Evolutionary conservation across 495 filamentous ascomycete genomes (phyloP), one percentile per base, ranked within the genome.

Genomic region (Penicillium salamii): DNA sequence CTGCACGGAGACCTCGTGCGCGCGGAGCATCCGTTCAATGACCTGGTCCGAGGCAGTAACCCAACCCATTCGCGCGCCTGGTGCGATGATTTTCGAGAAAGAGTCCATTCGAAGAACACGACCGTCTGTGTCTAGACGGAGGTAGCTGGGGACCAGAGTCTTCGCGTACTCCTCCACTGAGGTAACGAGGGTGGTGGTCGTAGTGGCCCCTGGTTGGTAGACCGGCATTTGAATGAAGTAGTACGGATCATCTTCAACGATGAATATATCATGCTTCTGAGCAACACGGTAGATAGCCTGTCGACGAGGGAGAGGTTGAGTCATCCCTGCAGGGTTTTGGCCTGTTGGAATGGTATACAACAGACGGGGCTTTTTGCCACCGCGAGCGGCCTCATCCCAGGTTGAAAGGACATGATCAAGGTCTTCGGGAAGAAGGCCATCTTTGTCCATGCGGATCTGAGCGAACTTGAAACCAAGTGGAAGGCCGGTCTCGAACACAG

Each of bases 221-320:
- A 5, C 2, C 6, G 13, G 2, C 37, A 49, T 37, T 20, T 33
- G 50, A 5, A 60, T 28, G 29, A 53, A 60, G 31, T 45, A 79
- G 49, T 91, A 91, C 17, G 88, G 88, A 55, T 92, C 88, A 59
- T 92, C 88, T 67, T 92, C 88, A 42, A 92, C 58, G 61, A 92
- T 86, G 55, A 78, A 79, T 21, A 92, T 49, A 58, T 91, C 87
- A 60, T 89, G 83, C 63, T 83, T 78, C 58, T 81, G 77, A 38
- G 78, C 79, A 14, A 92, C 75, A 0, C 58, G 67, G 70, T 91
- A 90, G 35, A 92, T 74, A 17, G 71, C 78, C 34, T 69, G 51
- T 14, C 87, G 61, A 29, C 88, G 74, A 62, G 68, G 53, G 38
- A 52, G 57, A 13, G 78, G 63, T 65, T 86, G 83, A 19, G 88